Percentiles rank a stretch among this genome's conserved stretches.
Evolutionary conservation across 2,329 filamentous ascomycete species (phyloP).

Genomic region (Claviceps capensis): DNA sequence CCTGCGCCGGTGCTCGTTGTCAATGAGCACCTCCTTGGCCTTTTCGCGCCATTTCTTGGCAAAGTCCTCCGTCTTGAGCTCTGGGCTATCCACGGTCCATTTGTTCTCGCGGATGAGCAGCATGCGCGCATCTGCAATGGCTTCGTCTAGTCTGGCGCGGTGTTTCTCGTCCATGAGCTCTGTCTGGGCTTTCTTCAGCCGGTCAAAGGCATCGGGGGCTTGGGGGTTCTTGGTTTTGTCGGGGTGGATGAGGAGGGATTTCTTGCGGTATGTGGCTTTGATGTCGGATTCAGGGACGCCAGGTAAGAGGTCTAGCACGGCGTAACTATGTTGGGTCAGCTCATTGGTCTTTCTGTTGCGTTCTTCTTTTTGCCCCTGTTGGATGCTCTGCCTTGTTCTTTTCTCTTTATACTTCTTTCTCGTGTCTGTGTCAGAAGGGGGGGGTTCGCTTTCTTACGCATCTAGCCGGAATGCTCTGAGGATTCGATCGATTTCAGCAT

Average conservation of each 20-base stretch:
- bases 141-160: conserved; percentile 76
- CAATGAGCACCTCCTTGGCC: conserved; percentile 76
- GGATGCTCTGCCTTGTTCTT: background rate
- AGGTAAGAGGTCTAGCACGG: conserved; percentile 87
- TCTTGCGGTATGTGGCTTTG: conserved; percentile 85
- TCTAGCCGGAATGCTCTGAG: conserved; percentile 71
- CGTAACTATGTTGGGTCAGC: conserved; percentile 45
- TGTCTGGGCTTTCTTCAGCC: conserved; percentile 86
- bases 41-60: conserved; percentile 80
- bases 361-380: background rate
- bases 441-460: conserved; percentile 26
- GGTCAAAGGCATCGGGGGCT: conserved; percentile 91
- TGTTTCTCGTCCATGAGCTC: conserved; percentile 90
- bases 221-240: conserved; percentile 89
- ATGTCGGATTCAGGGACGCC: conserved; percentile 94
- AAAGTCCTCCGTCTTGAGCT: conserved; percentile 75
- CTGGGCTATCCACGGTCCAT: conserved; percentile 77
- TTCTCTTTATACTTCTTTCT: background rate
- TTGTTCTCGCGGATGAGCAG: conserved; percentile 89
- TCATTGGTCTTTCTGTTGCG: background rate
- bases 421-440: background rate
- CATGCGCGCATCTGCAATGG: conserved; percentile 90
- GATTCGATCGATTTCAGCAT: conserved; percentile 92
- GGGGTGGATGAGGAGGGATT: conserved; percentile 97
- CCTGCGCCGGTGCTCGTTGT: conserved; percentile 75